Evolutionary conservation across 2,329 filamentous ascomycete species (phyloP), one percentile per base, ranked within the genome.

Genomic region (Ophiosphaerella narmari): DNA sequence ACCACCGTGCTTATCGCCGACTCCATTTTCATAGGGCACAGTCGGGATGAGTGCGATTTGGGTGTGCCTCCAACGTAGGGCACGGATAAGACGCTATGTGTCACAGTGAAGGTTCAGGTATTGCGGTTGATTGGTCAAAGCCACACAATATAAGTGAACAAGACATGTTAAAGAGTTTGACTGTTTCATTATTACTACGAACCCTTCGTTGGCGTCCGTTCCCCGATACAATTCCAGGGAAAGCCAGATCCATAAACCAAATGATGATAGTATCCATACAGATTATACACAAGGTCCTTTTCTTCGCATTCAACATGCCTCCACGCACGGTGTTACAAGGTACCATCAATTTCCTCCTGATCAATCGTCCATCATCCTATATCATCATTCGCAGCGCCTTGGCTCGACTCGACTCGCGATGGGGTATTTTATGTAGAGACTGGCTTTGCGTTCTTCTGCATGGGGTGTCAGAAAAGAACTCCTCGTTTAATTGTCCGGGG

Each of bases 141-240:
- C 18, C 18, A 21, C n/a, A 21, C 5, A 42, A 39, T 38, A 35
- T 41, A 31, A 43, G 43, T 26, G 43, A 43, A 34, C 36, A 46
- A 47, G 55, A 52, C 55, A 58, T 53, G 53, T 62, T 60, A 45
- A 53, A 51, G 50, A 57, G 61, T 57, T 56, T 60, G 60, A 60
- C 58, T 63, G 58, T 60, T 57, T 54, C 18, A 65, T 60, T 65
- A 68, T 67, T 67, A 66, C 57, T 49, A 63, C 59, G 60, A 62
- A 65, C 55, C 56, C 63, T 60, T 60, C 47, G 49, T 57, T 51
- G 57, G 57, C 51, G 49, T 62, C 55, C 61, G 60, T 58, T 63
- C 64, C 52, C 63, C 55, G 55, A 50, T 52, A 55, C 55, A 43
- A 59, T 63, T 36, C 55, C 46, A 58, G 55, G 54, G 41, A 58